Percentiles rank a stretch among this genome's conserved stretches.
Evolutionary conservation across 1,284 basidiomycete genomes (phyloP).

Genomic region (Marasmius fiardii): DNA sequence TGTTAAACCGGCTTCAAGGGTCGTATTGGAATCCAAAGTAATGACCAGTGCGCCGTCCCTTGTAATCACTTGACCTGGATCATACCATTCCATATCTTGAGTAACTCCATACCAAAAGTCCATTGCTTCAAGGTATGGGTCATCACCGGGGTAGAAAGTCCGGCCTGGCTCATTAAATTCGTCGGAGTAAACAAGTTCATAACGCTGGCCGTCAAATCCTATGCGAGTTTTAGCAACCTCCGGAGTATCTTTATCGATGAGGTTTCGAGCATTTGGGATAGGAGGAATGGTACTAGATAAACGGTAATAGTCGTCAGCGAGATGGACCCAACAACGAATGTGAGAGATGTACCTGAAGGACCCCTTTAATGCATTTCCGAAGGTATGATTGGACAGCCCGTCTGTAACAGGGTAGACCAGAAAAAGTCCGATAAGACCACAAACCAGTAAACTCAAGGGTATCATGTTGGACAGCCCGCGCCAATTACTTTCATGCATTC

Average conservation of each 20-base stretch:
- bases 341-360: too few relatives aligned
- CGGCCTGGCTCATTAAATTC: slow-evolving; percentile 76
- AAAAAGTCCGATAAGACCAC: too few relatives aligned
- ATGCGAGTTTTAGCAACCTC: slow-evolving; percentile 48
- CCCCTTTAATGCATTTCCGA: too few relatives aligned
- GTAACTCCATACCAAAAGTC: slow-evolving; percentile 64
- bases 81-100: slow-evolving; percentile 76
- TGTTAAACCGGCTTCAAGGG: neutral
- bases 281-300: too few relatives aligned
- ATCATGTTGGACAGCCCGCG: too few relatives aligned
- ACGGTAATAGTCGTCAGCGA: too few relatives aligned
- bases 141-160: slow-evolving; percentile 65
- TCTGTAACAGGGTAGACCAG: too few relatives aligned
- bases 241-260: slow-evolving; percentile 73
- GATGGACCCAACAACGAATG: too few relatives aligned
- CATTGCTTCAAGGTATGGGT: slow-evolving; percentile 73
- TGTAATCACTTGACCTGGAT: slow-evolving; percentile 72
- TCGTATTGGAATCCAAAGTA: slow-evolving; percentile 40
- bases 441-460: too few relatives aligned
- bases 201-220: slow-evolving; percentile 63
- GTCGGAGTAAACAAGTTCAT: slow-evolving; percentile 76
- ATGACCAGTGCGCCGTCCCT: slow-evolving; percentile 69
- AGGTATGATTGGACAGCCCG: too few relatives aligned
- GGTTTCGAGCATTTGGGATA: slow-evolving; percentile 53
- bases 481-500: too few relatives aligned